Base-by-base conservation (phyloP, 164 flowering plant genomes). In the Litsea cubeba region DNA sequence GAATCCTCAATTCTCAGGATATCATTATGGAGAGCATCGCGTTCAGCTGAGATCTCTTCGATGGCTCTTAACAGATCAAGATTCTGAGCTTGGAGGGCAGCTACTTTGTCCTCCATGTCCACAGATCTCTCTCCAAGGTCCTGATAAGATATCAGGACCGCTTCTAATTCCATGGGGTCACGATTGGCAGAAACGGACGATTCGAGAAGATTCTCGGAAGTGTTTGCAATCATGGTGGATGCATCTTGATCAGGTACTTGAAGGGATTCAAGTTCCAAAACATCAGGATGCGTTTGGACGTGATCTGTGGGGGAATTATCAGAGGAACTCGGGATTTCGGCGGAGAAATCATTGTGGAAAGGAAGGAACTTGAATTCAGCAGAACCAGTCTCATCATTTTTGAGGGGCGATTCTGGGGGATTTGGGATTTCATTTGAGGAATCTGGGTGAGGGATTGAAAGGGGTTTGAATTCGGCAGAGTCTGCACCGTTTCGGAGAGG, bases 1-100 rank as follows among this genome's bases (percentile, higher is more conserved):
- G 70, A 69, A 2, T 57, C 66, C 66, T 83, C 81, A 7, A 81
- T 3, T 40, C 71, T 73, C 3, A 14, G 7, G 58, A 84, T 25
- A 73, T 80, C 76, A 1, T 23, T 50, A 12, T 69, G 68, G 23
- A 84, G 76, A 70, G 50, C 50, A 64, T 83, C 83, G 57, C 82
- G 71, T 62, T 86, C 86, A 12, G 66, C 64, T 3, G 79, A 72
- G 18, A 84, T 35, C 22, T 77, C 81, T 35, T 76, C 78, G 20
- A 80, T 26, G 1, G 62, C n/a, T 24, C 65, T 76, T 5, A 10
- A 26, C 20, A 82, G 69, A 1, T 54, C 68, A 32, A 69, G 22
- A 69, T 72, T 77, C 15, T 46, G 78, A 66, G 46, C 7, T 30
- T 66, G 40, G 8, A 66, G 22, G 32, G 12, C 6, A 54, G 60